Conservation (phyloP, 2,329 filamentous ascomycete genomes). For the Epichloe coenophiala region DNA sequence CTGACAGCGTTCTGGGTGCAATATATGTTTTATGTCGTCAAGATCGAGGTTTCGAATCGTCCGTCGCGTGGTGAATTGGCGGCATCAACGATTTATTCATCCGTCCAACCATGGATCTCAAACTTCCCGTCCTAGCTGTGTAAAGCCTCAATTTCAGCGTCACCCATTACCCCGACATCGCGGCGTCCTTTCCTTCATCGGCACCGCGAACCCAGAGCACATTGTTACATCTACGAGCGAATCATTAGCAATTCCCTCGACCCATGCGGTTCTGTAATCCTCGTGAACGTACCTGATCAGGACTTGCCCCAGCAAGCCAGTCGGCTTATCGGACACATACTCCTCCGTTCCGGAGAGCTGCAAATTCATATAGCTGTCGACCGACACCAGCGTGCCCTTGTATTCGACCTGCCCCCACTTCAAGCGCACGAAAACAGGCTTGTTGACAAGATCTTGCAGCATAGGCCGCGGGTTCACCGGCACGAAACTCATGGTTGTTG, state of each 20-base stretch:
- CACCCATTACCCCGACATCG: conserved; percentile 4
- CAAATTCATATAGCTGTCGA: conserved; percentile 99
- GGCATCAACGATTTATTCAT: neutral
- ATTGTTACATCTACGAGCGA: conserved; percentile 67
- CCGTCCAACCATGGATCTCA: neutral
- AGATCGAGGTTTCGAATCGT: neutral
- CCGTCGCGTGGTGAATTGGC: neutral
- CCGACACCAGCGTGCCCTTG: conserved; percentile 80
- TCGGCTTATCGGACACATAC: conserved; percentile 77
- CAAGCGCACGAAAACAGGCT: conserved; percentile 78
- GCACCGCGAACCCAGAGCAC: conserved; percentile 73
- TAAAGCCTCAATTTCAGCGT: neutral
- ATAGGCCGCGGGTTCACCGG: conserved; percentile 94
- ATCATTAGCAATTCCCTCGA: conserved; percentile 1
- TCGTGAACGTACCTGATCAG: conserved; percentile 60
- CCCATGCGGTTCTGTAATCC: neutral
- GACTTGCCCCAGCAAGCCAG: conserved; percentile 76
- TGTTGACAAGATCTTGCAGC: conserved; percentile 86
- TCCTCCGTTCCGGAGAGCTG: conserved; percentile 86
- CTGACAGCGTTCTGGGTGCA: neutral
- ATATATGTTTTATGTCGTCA: neutral
- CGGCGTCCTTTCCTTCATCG: conserved; percentile 5
- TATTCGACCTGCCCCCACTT: conserved; percentile 99
- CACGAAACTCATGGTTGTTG: conserved; percentile 47
- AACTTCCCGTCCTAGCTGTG: neutral